Percentiles rank a stretch among this genome's conserved stretches.
phyloP scores from a whole-genome alignment of 2,329 filamentous ascomycete species.

The Fusarium heterosporum region DNA sequence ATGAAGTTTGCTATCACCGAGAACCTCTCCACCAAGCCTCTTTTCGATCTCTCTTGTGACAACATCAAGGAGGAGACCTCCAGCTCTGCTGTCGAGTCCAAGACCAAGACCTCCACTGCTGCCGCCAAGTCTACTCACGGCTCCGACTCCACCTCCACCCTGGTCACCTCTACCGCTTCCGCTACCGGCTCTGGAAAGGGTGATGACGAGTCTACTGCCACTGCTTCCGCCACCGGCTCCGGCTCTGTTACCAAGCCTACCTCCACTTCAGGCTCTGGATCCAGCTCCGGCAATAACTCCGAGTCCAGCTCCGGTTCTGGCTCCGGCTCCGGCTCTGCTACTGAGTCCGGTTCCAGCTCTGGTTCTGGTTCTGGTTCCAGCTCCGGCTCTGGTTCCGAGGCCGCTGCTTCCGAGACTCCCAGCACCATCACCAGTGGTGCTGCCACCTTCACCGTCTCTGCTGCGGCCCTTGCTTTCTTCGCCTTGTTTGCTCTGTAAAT shows the following conservation, averaged over 20 bases:
- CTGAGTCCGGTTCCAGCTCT: conserved; percentile 14
- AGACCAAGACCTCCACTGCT: conserved; percentile 29
- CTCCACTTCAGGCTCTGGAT: conserved; percentile 14
- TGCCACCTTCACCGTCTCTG: conserved; percentile 34
- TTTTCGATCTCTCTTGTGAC: conserved; percentile 67
- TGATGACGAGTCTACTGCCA: conserved; percentile 60
- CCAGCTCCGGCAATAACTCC: not conserved
- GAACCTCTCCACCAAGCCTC: conserved; percentile 62
- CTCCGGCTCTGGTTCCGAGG: conserved; percentile 26
- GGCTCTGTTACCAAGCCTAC: conserved; percentile 18
- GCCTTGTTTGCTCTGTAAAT: conserved; percentile 45
- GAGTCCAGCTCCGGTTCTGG: not conserved
- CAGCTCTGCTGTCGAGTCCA: conserved; percentile 37
- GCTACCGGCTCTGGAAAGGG: conserved; percentile 20
- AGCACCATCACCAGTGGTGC: conserved; percentile 31
- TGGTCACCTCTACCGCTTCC: conserved; percentile 29
- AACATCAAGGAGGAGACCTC: conserved; percentile 45
- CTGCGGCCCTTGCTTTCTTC: conserved; percentile 36
- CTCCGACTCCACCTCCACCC: conserved; percentile 50
- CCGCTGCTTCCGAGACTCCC: conserved; percentile 37
- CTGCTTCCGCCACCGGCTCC: conserved; percentile 22
- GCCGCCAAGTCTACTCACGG: conserved; percentile 25
- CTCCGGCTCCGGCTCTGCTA: conserved; percentile 16
- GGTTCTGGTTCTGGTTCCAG: conserved; percentile 30
- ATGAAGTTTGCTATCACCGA: conserved; percentile 69